Percentiles rank a stretch among this genome's conserved stretches.
These are phyloP conservation scores for Microbotryum scabiosae DNA, from an alignment of 1,284 basidiomycete species.

Conservation along the genomic window DNA sequence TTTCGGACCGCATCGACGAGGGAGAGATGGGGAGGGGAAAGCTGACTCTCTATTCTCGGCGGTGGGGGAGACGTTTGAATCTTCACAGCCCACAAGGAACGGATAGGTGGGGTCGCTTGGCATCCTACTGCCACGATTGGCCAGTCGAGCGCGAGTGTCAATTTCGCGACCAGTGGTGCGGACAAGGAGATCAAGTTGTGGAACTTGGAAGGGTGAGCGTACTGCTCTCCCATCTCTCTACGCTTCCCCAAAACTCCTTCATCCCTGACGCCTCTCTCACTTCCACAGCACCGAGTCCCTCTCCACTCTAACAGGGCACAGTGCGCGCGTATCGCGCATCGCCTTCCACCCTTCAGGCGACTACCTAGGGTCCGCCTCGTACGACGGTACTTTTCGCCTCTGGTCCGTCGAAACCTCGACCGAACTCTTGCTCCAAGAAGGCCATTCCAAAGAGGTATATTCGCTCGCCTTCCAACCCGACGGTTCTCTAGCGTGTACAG, in stretches of 20 bases:
- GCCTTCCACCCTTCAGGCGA: conserved; percentile 89
- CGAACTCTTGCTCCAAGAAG: conserved; percentile 86
- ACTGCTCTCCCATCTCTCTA: too few species aligned
- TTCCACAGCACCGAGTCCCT: conserved; percentile 61
- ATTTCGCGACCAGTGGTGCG: conserved; percentile 83
- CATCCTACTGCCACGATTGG: conserved; percentile 86
- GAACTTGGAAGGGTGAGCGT: conserved; percentile 66
- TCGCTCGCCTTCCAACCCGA: conserved; percentile 91
- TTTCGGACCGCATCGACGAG: neutral
- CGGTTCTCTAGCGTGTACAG: conserved; percentile 83
- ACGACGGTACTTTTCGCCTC: conserved; percentile 96
- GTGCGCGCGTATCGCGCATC: conserved; percentile 81
- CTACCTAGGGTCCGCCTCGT: conserved; percentile 91
- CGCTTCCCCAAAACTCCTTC: too few species aligned
- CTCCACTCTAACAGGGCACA: conserved; percentile 75
- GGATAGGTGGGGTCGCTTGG: conserved; percentile 93
- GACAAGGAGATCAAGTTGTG: conserved; percentile 81
- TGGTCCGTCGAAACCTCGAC: conserved; percentile 81
- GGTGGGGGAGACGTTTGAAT: neutral
- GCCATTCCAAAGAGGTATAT: conserved; percentile 95
- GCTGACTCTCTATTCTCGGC: neutral
- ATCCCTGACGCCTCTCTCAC: neutral
- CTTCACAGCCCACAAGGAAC: conserved; percentile 68
- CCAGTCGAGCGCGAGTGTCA: conserved; percentile 60
- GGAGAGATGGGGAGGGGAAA: too few species aligned